Conservation (phyloP, 2,329 filamentous ascomycete genomes). For the Diaporthe nobilis region DNA sequence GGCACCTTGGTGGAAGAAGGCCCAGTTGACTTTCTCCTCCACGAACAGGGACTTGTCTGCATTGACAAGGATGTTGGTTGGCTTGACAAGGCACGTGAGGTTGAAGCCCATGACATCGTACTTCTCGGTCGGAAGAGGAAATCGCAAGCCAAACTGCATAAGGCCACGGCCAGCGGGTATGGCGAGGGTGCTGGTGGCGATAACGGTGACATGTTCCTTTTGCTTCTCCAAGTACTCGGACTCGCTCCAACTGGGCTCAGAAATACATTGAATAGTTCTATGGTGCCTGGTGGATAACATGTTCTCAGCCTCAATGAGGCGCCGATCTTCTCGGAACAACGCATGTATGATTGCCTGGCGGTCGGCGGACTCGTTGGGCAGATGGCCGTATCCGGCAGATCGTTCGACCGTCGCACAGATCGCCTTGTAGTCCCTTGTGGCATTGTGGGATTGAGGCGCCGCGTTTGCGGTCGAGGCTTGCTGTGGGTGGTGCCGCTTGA, state of each 20-base stretch:
- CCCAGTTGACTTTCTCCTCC: slow-evolving; percentile 98
- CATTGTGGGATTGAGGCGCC: slow-evolving; percentile 72
- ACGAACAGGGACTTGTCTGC: slow-evolving; percentile 90
- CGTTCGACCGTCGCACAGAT: slow-evolving; percentile 57
- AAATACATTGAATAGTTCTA: slow-evolving; percentile 82
- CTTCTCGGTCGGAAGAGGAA: slow-evolving; percentile 92
- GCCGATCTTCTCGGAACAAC: slow-evolving; percentile 92
- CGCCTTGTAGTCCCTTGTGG: slow-evolving; percentile 81
- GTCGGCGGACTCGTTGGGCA: slow-evolving; percentile 73
- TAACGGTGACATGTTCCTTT: slow-evolving; percentile 87
- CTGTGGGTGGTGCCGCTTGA: slow-evolving; percentile 63
- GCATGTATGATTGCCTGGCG: slow-evolving; percentile 85
- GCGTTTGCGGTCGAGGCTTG: slow-evolving; percentile 56
- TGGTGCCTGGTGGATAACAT: slow-evolving; percentile 89
- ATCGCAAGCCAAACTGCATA: slow-evolving; percentile 88
- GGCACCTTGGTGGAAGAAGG: slow-evolving; percentile 97
- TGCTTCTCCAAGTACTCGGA: slow-evolving; percentile 91
- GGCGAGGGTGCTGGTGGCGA: slow-evolving; percentile 89
- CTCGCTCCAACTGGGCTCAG: slow-evolving; percentile 84
- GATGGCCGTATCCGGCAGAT: slow-evolving; percentile 29
- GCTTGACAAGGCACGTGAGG: slow-evolving; percentile 90
- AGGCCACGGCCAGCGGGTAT: slow-evolving; percentile 90
- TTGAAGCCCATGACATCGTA: slow-evolving; percentile 93
- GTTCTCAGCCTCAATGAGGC: slow-evolving; percentile 86
- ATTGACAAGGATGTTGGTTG: slow-evolving; percentile 91